Percentiles rank a stretch among this genome's conserved stretches.
Conservation (phyloP, 2,329 filamentous ascomycete genomes). For the Talaromyces sp. region DNA sequence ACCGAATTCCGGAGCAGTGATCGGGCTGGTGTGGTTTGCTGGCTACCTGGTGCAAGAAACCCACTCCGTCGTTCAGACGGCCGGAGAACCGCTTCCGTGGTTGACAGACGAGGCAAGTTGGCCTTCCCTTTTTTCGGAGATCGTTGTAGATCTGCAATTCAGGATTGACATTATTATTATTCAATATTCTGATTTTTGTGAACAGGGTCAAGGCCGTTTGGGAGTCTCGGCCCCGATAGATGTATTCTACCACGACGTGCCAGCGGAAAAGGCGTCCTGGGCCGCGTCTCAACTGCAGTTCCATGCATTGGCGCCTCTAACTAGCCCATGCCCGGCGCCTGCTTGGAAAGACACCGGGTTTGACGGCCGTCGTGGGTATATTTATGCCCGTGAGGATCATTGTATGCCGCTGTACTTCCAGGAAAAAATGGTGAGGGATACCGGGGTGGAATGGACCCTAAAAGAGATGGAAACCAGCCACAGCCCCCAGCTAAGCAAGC, state of each 20-base stretch:
- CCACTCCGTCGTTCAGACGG: conserved; percentile 15
- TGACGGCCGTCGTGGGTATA: conserved; percentile 1
- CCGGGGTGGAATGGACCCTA: conserved; percentile 3
- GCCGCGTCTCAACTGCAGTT: not conserved
- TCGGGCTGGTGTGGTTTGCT: not conserved
- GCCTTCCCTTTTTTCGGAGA: not conserved
- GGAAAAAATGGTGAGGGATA: conserved; percentile 1
- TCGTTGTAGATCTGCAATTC: not conserved
- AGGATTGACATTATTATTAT: not conserved
- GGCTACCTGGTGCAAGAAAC: conserved; percentile 14
- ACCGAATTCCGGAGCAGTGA: not conserved
- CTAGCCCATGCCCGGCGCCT: not conserved
- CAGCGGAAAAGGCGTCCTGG: not conserved
- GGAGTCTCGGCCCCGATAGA: conserved; percentile 1
- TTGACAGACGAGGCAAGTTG: not conserved
- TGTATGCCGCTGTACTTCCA: not conserved
- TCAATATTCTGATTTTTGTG: too few relatives aligned
- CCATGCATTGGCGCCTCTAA: not conserved
- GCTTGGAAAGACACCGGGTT: not conserved
- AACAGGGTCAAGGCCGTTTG: conserved; percentile 5
- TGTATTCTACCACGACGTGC: not conserved
- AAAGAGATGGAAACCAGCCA: not conserved
- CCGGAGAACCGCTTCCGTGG: not conserved
- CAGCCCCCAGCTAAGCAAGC: not conserved
- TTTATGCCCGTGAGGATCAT: not conserved